Percentiles rank a stretch among this genome's conserved stretches.
Conservation (phyloP, 2,329 filamentous ascomycete species). For the Exophiala lecanii-corni region DNA sequence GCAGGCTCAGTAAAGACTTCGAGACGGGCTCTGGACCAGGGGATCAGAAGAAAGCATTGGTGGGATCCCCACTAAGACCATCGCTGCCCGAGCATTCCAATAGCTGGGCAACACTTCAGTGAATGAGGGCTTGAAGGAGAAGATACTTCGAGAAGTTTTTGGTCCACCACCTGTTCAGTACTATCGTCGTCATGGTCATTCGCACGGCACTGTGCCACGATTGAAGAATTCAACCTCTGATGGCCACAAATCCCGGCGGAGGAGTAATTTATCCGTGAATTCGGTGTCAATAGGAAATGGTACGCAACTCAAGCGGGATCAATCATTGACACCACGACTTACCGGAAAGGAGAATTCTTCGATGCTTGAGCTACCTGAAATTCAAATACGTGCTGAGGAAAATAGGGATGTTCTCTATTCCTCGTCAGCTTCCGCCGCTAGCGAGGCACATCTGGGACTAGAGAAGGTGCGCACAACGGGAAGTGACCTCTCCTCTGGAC, state of each 20-base stretch:
- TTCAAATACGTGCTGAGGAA: slow-evolving; percentile 1
- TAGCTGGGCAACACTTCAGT: slow-evolving; percentile 85
- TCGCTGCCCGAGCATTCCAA: slow-evolving; percentile 45
- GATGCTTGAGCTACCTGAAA: background rate
- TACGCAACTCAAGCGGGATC: background rate
- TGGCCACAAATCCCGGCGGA: slow-evolving; percentile 30
- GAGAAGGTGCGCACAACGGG: slow-evolving; percentile 33
- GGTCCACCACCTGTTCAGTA: slow-evolving; percentile 77
- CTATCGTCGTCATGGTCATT: slow-evolving; percentile 60
- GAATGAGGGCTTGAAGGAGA: slow-evolving; percentile 80
- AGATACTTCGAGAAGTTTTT: slow-evolving; percentile 90
- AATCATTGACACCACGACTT: background rate
- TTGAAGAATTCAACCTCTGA: slow-evolving; percentile 28
- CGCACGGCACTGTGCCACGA: slow-evolving; percentile 61
- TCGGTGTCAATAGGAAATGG: slow-evolving; percentile 2
- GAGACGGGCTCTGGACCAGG: background rate
- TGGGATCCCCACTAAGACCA: slow-evolving; percentile 18
- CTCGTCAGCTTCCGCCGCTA: slow-evolving; percentile 19
- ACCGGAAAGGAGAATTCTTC: background rate
- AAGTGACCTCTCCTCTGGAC: slow-evolving; percentile 16
- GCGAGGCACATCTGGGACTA: slow-evolving; percentile 28
- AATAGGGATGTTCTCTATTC: slow-evolving; percentile 14
- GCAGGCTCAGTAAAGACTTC: slow-evolving; percentile 17
- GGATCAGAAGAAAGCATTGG: background rate
- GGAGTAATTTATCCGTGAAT: slow-evolving; percentile 31